Conservation (phyloP, 2,329 filamentous ascomycete genomes). For the Dactylonectria macrodidyma region DNA sequence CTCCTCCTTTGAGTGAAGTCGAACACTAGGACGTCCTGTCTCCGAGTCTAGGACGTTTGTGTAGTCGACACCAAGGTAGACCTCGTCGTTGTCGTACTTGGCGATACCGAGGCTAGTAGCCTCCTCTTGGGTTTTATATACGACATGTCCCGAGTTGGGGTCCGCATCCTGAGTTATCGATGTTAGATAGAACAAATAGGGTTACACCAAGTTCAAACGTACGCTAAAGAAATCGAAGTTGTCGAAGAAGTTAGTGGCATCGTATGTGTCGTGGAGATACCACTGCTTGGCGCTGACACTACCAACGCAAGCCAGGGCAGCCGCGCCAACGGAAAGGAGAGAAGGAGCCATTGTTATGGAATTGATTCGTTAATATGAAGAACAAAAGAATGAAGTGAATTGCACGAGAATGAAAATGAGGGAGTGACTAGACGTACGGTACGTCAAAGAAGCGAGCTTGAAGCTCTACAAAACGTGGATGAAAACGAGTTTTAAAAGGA, state of each 20-base stretch:
- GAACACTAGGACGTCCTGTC: constrained; percentile 69
- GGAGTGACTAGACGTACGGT: constrained; percentile 61
- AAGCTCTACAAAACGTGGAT: constrained; percentile 44
- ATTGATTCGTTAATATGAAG: constrained; percentile 34
- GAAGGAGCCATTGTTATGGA: constrained; percentile 58
- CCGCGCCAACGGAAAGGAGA: constrained; percentile 56
- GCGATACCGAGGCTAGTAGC: constrained; percentile 56
- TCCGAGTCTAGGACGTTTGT: constrained; percentile 40
- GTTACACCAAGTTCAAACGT: constrained; percentile 21
- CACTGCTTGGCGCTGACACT: constrained; percentile 51
- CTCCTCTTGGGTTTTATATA: constrained; percentile 59
- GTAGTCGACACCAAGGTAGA: constrained; percentile 59
- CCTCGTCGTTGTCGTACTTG: constrained; percentile 49
- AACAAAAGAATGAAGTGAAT: constrained; percentile 42
- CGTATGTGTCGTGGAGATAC: constrained; percentile 59
- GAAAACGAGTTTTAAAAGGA: constrained; percentile 41
- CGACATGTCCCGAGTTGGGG: constrained; percentile 76
- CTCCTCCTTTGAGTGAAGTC: constrained; percentile 73
- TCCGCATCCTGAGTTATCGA: constrained; percentile 57
- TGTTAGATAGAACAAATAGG: constrained; percentile 32
- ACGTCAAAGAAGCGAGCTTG: constrained; percentile 60
- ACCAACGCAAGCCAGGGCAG: constrained; percentile 54
- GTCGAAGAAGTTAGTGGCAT: constrained; percentile 62
- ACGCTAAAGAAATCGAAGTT: constrained; percentile 62
- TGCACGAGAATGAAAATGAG: constrained; percentile 34